phyloP scores from a whole-genome alignment of 2,329 filamentous ascomycete species.

The Catunica adiposa region DNA sequence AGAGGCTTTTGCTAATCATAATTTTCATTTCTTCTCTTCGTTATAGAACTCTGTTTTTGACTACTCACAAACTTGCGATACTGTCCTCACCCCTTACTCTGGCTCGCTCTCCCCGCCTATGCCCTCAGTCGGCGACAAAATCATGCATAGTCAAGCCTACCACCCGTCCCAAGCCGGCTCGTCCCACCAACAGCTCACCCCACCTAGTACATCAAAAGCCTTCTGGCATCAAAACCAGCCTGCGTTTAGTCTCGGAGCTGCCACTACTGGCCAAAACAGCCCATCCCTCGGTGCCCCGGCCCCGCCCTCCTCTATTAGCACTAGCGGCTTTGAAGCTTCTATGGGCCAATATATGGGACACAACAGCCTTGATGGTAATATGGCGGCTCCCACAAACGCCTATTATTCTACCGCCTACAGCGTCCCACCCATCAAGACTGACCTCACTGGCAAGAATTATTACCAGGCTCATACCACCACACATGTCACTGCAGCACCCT shows the following conservation, averaged over 20 bases:
- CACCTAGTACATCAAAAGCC: constrained; percentile 31
- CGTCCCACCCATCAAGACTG: background rate
- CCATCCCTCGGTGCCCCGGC: constrained; percentile 31
- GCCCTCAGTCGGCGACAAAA: constrained; percentile 23
- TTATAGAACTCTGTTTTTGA: constrained; percentile 20
- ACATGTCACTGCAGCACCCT: background rate
- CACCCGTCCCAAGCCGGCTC: constrained; percentile 19
- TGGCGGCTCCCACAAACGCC: background rate
- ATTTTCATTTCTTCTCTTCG: background rate
- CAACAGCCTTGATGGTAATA: background rate
- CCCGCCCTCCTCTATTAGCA: constrained; percentile 22
- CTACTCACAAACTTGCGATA: constrained; percentile 20
- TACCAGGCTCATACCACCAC: constrained; percentile 3
- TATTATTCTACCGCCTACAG: constrained; percentile 2
- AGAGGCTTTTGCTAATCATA: background rate
- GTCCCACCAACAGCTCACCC: constrained; percentile 25
- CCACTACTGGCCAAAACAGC: constrained; percentile 25
- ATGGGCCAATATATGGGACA: constrained; percentile 16
- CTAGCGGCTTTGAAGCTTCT: constrained; percentile 20
- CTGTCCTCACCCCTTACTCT: constrained; percentile 28
- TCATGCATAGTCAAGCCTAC: constrained; percentile 11
- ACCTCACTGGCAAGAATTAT: background rate
- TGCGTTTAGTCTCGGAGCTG: constrained; percentile 26
- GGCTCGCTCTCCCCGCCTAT: constrained; percentile 22
- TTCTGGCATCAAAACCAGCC: constrained; percentile 24